Evolutionary conservation across 192 early-diverging fungal genomes (phyloP), one percentile per base, ranked within the genome.

Genomic region (Paraglomus brasilianum): DNA sequence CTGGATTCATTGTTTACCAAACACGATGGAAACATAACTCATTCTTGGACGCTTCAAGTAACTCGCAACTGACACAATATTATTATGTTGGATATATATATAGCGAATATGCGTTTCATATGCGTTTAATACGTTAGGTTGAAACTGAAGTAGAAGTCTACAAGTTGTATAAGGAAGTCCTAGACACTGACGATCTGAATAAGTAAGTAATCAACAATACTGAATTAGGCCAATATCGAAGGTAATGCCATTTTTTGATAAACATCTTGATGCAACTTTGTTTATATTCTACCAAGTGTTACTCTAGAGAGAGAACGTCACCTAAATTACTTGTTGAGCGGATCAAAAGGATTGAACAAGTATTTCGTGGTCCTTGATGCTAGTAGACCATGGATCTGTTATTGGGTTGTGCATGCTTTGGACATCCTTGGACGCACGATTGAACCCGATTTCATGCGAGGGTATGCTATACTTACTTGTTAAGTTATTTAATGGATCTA

Each of bases 351-450:
- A 5, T 74, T 93, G 36, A 78, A 82, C 8, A 63, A 77, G 22
- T 80, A 78, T 52, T 87, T 85, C 60, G 79, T 85, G 6, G 81
- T 77, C 0, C 81, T 95, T 30, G 96, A 98, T 75, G 89, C 96
- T 11, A 88, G 86, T 61, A 88, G 88, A 69, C 93, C 95, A 22
- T 98, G 96, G 96, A 75, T 98, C 24, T 79, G 88, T 8, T 95
- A 92, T 66, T 98, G 96, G 96, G 88, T 89, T 24, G 67, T 94
- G 45, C 93, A 96, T 63, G 80, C 92, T 2, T 81, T 96, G 8
- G 91, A 89, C 75, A 78, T 98, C 2, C 67, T 98, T 52, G 88
- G 83, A 15, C 66, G 79, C 43, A 71, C 71, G 5, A 77, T 94
- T 41, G 74, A 85, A 36, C 57, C 69, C 5, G 72, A 71, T 19